Evolutionary conservation across 176 grass and related monocot genomes (phyloP), one percentile per base, ranked within the genome.

Genomic region (Zea luxurians): DNA sequence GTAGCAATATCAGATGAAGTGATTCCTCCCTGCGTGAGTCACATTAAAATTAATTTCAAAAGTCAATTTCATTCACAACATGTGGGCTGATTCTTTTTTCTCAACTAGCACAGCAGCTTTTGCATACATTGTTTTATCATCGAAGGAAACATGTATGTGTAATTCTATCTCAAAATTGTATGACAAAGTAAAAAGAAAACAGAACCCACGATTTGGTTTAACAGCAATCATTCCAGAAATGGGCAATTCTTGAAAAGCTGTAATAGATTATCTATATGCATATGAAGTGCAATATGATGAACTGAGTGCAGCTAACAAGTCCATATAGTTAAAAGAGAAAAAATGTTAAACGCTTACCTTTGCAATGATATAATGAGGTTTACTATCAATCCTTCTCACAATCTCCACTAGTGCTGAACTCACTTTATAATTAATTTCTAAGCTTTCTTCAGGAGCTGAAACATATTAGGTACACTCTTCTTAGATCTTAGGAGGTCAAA

Each of bases 1-100:
- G 95, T 97, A 82, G 91, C 91, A 71, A 97, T 78, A 86, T 97
- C 95, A 35, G 95, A 97, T 84, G 91, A 97, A 75, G 95, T 97
- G 70, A 97, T 97, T 86, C 95, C 95, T 76, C 95, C 95, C 95
- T 97, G 45, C 75, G 83, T 64, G 59, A 78, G 72, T 35, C 17
- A 44, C 5, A 64, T 85, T 71, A 73, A 66, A 10, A 65, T 21
- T 37, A 58, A 66, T 20, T 78, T n/a, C 48, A 84, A 8, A 83
- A 79, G 12, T 60, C 40, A 79, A 84, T 70, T 42, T 66, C 35
- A 76, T 74, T 40, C 61, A 38, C 68, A 85, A 34, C 57, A 34
- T 74, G 10, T 70, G 48, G 49, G 21, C 37, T 61, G 20, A 7
- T 21, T 61, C 7, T 78, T 85, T 81, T 82, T 67, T 89, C 45